A percentile compares a stretch with the other conserved stretches of the same genome.
Conservation (phyloP, 768 basidiomycete genomes). For the Mycena chlorophos region DNA sequence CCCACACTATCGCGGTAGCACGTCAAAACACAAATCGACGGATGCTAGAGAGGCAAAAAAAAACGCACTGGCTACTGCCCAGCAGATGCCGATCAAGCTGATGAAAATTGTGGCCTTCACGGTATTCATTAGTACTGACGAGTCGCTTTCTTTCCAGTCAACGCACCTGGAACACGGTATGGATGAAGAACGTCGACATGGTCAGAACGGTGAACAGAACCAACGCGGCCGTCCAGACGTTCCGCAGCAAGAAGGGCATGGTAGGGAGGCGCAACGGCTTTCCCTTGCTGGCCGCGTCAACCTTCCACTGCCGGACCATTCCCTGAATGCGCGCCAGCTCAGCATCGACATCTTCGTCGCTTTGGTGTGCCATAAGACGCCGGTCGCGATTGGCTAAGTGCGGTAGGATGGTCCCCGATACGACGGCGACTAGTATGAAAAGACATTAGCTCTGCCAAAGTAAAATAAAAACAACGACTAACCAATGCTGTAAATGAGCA, state of each 20-base stretch:
- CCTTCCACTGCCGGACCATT: slow-evolving; percentile 79
- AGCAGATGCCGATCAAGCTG: slow-evolving; percentile 85
- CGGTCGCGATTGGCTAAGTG: slow-evolving; percentile 80
- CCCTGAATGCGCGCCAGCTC: slow-evolving; percentile 70
- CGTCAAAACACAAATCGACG: not conserved
- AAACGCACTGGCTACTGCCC: slow-evolving; percentile 78
- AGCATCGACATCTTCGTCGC: slow-evolving; percentile 72
- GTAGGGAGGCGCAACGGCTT: slow-evolving; percentile 76
- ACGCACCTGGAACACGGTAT: slow-evolving; percentile 68
- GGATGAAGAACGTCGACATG: slow-evolving; percentile 84
- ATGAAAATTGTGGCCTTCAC: slow-evolving; percentile 77
- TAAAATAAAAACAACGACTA: slow-evolving; percentile 23
- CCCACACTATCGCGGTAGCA: slow-evolving; percentile 56
- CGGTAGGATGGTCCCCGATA: slow-evolving; percentile 80
- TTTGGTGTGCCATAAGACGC: slow-evolving; percentile 70
- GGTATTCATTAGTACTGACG: not conserved
- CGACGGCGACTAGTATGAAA: slow-evolving; percentile 82
- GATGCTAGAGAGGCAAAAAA: not conserved
- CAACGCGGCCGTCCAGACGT: slow-evolving; percentile 91
- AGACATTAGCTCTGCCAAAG: slow-evolving; percentile 13
- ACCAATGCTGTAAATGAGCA: slow-evolving; percentile 91
- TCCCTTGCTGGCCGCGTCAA: slow-evolving; percentile 76
- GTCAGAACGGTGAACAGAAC: slow-evolving; percentile 78
- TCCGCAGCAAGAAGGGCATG: slow-evolving; percentile 88
- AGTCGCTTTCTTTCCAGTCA: not conserved